phyloP scores from a whole-genome alignment of 2,329 filamentous ascomycete genomes.

The Sordariomycetes sp. region DNA sequence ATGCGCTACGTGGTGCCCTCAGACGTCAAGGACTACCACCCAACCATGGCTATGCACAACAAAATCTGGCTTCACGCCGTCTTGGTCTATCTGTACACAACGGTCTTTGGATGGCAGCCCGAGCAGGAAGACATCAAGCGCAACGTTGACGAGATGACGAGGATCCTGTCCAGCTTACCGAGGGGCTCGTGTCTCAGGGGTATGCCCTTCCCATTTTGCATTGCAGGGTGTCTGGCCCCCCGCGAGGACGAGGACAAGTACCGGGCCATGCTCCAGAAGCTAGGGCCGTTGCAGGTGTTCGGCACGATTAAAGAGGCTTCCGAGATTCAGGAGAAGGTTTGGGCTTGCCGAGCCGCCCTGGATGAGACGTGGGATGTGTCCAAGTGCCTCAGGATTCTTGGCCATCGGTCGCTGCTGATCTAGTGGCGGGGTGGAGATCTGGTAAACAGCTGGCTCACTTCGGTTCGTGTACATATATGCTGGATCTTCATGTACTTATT shows the following conservation, averaged over 20 bases:
- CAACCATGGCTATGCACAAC: conserved; percentile 13
- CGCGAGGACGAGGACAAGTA: conserved; percentile 31
- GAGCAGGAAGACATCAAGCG: conserved; percentile 28
- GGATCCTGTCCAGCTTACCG: conserved; percentile 22
- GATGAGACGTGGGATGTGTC: conserved; percentile 35
- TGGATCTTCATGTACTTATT: background rate
- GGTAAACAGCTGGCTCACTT: background rate
- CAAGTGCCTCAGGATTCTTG: conserved; percentile 30
- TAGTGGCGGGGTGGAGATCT: conserved; percentile 12
- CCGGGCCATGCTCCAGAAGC: conserved; percentile 25
- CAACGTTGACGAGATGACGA: conserved; percentile 20
- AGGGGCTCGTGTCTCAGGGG: conserved; percentile 20
- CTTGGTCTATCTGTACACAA: conserved; percentile 36
- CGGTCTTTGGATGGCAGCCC: conserved; percentile 42
- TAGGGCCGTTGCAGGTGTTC: conserved; percentile 34
- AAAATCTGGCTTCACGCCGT: conserved; percentile 38
- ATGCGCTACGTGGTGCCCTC: conserved; percentile 11
- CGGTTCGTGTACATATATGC: background rate
- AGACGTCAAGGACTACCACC: conserved; percentile 12
- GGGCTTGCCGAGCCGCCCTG: conserved; percentile 26
- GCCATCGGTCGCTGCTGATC: conserved; percentile 28
- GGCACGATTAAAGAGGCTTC: conserved; percentile 34
- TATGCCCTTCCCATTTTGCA: conserved; percentile 30
- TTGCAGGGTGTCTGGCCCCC: conserved; percentile 29
- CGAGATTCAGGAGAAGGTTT: conserved; percentile 36